Conservation (phyloP, 2,329 filamentous ascomycete genomes). For the Macrophomina pseudophaseolina region DNA sequence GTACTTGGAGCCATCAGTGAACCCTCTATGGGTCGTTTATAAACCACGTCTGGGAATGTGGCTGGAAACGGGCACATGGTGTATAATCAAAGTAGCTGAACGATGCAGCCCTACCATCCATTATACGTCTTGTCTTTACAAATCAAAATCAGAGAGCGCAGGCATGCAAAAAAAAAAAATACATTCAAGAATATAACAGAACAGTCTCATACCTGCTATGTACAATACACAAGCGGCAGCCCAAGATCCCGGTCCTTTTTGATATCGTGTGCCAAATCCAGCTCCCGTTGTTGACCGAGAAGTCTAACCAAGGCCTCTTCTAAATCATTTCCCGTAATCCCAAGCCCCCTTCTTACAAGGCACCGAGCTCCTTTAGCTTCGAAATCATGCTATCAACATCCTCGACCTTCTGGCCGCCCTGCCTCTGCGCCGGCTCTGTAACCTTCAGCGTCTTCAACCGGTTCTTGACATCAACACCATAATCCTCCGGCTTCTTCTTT, state of each 20-base stretch:
- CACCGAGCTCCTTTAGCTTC: constrained; percentile 95
- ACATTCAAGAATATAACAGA: neutral
- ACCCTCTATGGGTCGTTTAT: too few relatives aligned
- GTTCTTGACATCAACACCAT: constrained; percentile 72
- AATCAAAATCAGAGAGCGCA: neutral
- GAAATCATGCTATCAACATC: constrained; percentile 93
- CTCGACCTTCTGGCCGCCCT: constrained; percentile 96
- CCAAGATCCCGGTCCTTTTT: neutral
- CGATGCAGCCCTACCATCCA: neutral
- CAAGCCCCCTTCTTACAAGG: constrained; percentile 62
- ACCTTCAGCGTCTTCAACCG: constrained; percentile 92
- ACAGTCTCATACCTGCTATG: neutral
- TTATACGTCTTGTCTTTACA: neutral
- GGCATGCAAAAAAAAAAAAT: neutral
- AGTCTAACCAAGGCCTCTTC: neutral
- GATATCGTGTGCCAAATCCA: neutral
- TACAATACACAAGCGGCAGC: neutral
- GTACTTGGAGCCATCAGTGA: too few relatives aligned
- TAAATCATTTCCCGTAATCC: neutral
- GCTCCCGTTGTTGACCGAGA: neutral
- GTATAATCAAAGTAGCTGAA: neutral
- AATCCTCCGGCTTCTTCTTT: constrained; percentile 83
- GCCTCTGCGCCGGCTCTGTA: constrained; percentile 80
- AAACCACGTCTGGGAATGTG: too few relatives aligned
- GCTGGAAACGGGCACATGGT: too few relatives aligned